Conservation (phyloP, 1,284 basidiomycete genomes). For the Puccinia triticina region DNA sequence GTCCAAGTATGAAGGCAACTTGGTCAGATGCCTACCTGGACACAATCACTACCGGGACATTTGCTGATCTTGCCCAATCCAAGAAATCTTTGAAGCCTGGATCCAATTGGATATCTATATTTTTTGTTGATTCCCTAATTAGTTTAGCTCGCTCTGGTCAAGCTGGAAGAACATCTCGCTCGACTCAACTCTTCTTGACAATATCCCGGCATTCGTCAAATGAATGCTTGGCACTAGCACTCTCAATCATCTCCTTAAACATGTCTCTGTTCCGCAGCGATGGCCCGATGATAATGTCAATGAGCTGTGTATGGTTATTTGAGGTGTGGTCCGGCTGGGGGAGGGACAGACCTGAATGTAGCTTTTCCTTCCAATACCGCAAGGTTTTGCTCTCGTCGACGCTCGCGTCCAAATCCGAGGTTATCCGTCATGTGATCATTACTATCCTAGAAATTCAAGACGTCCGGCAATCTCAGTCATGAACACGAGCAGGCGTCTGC, state of each 20-base stretch:
- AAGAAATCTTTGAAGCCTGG: slow-evolving; percentile 84
- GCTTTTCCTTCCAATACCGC: slow-evolving; percentile 70
- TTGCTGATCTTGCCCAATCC: slow-evolving; percentile 73
- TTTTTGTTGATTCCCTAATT: background rate
- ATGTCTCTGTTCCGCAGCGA: slow-evolving; percentile 24
- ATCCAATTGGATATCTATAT: slow-evolving; percentile 79
- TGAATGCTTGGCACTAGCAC: slow-evolving; percentile 57
- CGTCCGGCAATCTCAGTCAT: background rate
- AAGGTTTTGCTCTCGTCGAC: slow-evolving; percentile 72
- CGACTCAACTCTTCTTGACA: slow-evolving; percentile 66
- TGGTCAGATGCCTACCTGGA: slow-evolving; percentile 69
- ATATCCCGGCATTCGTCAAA: slow-evolving; percentile 79
- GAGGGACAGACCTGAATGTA: slow-evolving; percentile 71
- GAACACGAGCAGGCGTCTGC: background rate
- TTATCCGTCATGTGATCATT: slow-evolving; percentile 59
- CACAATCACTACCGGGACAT: slow-evolving; percentile 85
- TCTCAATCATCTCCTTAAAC: slow-evolving; percentile 52
- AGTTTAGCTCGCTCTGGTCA: background rate
- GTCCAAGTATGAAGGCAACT: slow-evolving; percentile 6
- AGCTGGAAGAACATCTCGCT: background rate
- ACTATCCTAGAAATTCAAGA: slow-evolving; percentile 30
- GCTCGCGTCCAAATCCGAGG: slow-evolving; percentile 70
- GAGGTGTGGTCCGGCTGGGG: background rate
- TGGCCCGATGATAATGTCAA: background rate
- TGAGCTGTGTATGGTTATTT: slow-evolving; percentile 1